Evolutionary conservation across 2,329 filamentous ascomycete genomes (phyloP), one percentile per base, ranked within the genome.

Genomic region (Pseudofabraea citricarpa): DNA sequence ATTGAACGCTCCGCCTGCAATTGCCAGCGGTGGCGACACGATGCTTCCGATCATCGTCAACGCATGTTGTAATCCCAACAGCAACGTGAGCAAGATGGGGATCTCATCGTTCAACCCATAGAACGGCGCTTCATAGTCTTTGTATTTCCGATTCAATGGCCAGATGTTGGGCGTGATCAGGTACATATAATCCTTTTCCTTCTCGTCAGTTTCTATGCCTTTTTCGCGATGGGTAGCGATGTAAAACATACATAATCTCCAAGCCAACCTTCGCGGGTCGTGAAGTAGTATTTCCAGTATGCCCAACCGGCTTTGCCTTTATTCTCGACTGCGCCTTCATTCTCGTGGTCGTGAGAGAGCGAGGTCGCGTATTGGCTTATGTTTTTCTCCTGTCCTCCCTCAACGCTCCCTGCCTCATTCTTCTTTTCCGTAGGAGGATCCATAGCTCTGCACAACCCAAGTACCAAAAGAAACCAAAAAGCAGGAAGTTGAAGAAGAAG

Each of bases 21-120:
- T 71, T 36, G 85, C 77, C 41, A 87, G 79, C 0, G 81, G 81
- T 18, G 83, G 81, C 4, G 63, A 64, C n/a, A 68, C 63, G 36
- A 69, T 60, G n/a, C 74, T 75, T 20, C 74, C 76, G 50, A 79
- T 63, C 82, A 87, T 87, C 31, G 79, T 75, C 23, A 87, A 68
- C 6, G 82, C 75, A 65, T 87, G 83, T 58, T 87, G 83, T 29
- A 87, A 74, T 3, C 83, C 83, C 18, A 87, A 69, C 18, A 87
- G 68, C 6, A 86, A 60, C 10, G 79, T 82, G 18, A 87, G 68
- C 1, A 87, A 57, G 2, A 87, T 70, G 0, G 83, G 83, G 62
- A 87, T 81, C n/a, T 69, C 68, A 54, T 85, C 82, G 48, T 87
- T 69, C 3, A 87, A 73, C 6, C 81, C 82, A 54, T 86, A 87